These are phyloP conservation scores for Podaxis pistillaris DNA, from an alignment of 768 basidiomycete species.

Conservation along the genomic window DNA sequence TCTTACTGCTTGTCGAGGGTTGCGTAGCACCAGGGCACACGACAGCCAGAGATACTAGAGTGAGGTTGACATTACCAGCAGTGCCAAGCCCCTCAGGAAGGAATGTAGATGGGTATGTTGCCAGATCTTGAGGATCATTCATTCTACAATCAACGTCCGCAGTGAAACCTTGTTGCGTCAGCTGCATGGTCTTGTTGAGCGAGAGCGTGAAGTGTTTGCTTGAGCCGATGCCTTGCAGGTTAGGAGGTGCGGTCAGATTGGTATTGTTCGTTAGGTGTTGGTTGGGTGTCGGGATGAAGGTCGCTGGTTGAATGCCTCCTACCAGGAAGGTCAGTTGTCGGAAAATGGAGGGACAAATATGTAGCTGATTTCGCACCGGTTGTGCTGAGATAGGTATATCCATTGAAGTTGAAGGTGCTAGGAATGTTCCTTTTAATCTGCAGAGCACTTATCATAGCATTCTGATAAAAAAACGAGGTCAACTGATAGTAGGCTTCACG, in stretches of 20 bases:
- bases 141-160: slow-evolving; percentile 1
- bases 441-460: not conserved
- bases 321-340: not conserved
- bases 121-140: not conserved
- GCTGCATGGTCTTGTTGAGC: slow-evolving; percentile 3
- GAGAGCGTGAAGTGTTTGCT: not conserved
- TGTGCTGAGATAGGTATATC: not conserved
- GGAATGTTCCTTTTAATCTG: not conserved
- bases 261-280: not conserved
- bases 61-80: not conserved
- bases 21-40: not conserved
- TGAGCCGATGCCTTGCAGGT: not conserved
- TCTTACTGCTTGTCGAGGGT: not conserved
- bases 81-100: not conserved
- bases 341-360: not conserved
- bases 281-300: not conserved
- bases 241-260: not conserved
- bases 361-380: not conserved
- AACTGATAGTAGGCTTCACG: not conserved
- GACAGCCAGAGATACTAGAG: not conserved
- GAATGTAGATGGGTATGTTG: not conserved
- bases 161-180: slow-evolving; percentile 3
- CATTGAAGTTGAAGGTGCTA: slow-evolving; percentile 1
- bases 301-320: slow-evolving; percentile 6
- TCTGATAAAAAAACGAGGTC: not conserved